Evolutionary conservation across 345 rosid genomes (phyloP).

Genomic region (Brassica carinata): DNA sequence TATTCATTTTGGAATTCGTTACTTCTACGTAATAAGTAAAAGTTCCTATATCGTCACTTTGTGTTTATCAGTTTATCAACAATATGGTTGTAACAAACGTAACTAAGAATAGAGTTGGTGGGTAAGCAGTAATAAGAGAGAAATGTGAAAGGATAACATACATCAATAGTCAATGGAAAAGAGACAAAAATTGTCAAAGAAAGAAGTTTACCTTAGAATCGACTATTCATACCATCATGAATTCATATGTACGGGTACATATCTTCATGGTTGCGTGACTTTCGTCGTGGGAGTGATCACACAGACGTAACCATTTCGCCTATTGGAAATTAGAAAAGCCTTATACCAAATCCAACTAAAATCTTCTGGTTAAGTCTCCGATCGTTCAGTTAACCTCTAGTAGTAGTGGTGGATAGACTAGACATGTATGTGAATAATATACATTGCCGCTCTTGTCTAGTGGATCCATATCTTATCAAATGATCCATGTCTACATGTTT

Average conservation of each 20-base stretch:
- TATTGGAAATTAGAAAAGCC: neutral
- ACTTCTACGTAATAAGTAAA: neutral
- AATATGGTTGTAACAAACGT: neutral
- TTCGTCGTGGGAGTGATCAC: neutral
- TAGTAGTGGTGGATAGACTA: neutral
- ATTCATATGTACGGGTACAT: neutral
- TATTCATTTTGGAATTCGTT: constrained; percentile 5
- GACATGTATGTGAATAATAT: neutral
- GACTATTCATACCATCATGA: neutral
- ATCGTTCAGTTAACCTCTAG: neutral
- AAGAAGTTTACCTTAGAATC: neutral
- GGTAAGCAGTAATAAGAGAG: neutral
- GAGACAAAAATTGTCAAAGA: neutral
- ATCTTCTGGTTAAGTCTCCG: neutral
- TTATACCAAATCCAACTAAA: neutral
- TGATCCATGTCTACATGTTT: neutral
- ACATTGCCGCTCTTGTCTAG: neutral
- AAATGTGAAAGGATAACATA: neutral
- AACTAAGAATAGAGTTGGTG: neutral
- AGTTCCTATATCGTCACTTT: neutral
- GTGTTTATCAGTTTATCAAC: neutral
- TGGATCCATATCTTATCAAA: neutral
- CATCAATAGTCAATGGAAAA: neutral
- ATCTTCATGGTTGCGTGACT: neutral
- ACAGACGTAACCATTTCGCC: neutral